Base-by-base conservation (phyloP, 192 early-diverging fungal species). In the Ambispora gerdemannii region DNA sequence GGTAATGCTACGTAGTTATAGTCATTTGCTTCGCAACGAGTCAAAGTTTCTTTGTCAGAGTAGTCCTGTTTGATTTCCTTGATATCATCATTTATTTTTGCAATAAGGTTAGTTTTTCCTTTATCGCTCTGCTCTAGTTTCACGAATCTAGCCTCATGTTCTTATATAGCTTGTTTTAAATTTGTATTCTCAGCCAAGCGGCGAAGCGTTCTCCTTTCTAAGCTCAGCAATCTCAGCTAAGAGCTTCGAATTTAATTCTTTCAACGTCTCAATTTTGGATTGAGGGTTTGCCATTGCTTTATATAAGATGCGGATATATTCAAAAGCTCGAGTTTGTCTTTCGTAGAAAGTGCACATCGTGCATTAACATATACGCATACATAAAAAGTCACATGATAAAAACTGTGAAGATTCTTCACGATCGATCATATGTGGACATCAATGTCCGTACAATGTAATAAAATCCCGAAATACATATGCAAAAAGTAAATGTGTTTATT, bases 121-220 rank as follows among this genome's bases (percentile, higher is more conserved):
- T 55, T 55, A 55, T 55, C 53, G 24, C n/a, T 55, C 53, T 55
- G 53, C n/a, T 55, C 53, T 55, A 55, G 53, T 55, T 55, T 55
- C n/a, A 22, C 53, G 53, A 55, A 55, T 55, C 53, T 55, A 22
- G 53, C 53, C 27, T 58, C 55, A 58, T 58, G 55, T 24, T 58
- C 55, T 58, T 58, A 17, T 25, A 58, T 25, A 24, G 55, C 4
- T 4, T 24, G 55, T 58, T 58, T 58, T 58, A 58, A 58, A 11
- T 24, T 4, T 4, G 27, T 3, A 4, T 58, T 58, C 4, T 58
- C 55, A 58, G 55, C 55, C 43, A 47, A 47, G 43, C n/a, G 17
- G 43, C 17, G 17, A 6, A 47, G 55, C 55, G 27, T 58, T 58
- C 55, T 58, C 55, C 55, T 58, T 58, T 28, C 22, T 58, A 58